Base-by-base conservation (phyloP, 1,284 basidiomycete genomes). In the Puccinia novopanici region DNA sequence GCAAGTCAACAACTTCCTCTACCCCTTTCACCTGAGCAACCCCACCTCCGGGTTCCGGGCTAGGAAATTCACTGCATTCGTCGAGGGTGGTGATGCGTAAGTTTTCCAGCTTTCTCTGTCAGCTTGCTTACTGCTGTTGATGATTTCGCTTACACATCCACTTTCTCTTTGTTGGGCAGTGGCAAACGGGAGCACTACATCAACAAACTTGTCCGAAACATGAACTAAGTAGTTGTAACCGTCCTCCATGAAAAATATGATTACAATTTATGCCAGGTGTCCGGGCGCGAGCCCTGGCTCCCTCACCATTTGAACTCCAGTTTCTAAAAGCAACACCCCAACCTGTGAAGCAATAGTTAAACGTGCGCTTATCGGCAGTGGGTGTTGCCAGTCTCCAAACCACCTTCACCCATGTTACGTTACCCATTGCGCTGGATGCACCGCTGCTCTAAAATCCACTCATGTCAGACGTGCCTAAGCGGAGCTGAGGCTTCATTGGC, bases 21-120 rank as follows among this genome's bases (percentile, higher is more conserved):
- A 59, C 22, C 95, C 97, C 42, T 98, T 99, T 91, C 98, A 99
- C 88, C 92, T 99, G 82, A 97, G 94, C 84, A 98, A 98, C 91
- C 95, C 97, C 81, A 98, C 90, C 85, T 96, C 97, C 84, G 97
- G 97, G 85, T 99, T 94, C 95, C 92, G 93, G 88, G 91, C 90
- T 86, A 90, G 94, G 87, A 99, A 99, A 89, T 96, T 98, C 91
- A 94, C 92, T 88, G 84, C 85, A 82, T 86, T 84, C 83, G 84
- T 86, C 82, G 86, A 87, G 84, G 86, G 86, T 82, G 81, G 77
- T 71, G 77, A 79, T 37, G 59, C 77, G 77, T 79, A 30, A 79
- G 77, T 71, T 30, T 70, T 40, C 34, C 42, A 17, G 1, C 27
- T 34, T 30, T 30, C 12, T 40, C 5, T 40, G 10, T 22, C 1